Conservation (phyloP, 2,329 filamentous ascomycete species). For the Rhynchosporium graminicola region DNA sequence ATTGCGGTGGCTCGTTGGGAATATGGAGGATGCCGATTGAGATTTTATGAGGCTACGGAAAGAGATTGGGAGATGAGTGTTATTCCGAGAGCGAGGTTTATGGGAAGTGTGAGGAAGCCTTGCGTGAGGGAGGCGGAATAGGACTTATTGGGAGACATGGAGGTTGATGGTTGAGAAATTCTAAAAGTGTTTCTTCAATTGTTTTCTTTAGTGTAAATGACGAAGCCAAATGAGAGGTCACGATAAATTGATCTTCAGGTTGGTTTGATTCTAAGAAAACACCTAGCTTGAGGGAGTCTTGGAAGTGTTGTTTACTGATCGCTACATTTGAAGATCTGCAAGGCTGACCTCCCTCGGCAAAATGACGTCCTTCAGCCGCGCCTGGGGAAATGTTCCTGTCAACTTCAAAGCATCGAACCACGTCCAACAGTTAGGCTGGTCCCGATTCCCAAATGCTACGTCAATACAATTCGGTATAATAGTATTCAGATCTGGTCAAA, state of each 20-base stretch:
- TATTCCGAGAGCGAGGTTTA: slow-evolving; percentile 15
- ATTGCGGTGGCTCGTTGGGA: neutral
- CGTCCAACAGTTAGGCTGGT: slow-evolving; percentile 20
- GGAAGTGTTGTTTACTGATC: neutral
- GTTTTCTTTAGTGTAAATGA: no score
- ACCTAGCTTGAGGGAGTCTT: neutral
- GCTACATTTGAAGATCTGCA: neutral
- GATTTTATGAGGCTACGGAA: neutral
- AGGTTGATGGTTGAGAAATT: neutral
- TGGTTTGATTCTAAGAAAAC: no score
- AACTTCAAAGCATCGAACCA: neutral
- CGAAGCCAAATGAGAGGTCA: no score
- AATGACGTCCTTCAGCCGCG: slow-evolving; percentile 26
- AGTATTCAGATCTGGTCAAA: neutral
- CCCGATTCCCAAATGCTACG: slow-evolving; percentile 11
- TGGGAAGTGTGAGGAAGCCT: neutral
- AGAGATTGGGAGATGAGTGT: slow-evolving; percentile 14
- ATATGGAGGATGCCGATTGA: neutral
- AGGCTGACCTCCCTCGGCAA: slow-evolving; percentile 19
- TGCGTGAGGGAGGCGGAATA: slow-evolving; percentile 10
- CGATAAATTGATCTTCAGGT: no score
- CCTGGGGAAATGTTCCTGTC: slow-evolving; percentile 17
- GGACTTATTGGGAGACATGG: neutral
- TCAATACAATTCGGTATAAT: neutral
- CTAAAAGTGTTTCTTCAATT: neutral